Evolutionary conservation across 2,329 filamentous ascomycete genomes (phyloP).

Genomic region (Fusarium anthophilum): DNA sequence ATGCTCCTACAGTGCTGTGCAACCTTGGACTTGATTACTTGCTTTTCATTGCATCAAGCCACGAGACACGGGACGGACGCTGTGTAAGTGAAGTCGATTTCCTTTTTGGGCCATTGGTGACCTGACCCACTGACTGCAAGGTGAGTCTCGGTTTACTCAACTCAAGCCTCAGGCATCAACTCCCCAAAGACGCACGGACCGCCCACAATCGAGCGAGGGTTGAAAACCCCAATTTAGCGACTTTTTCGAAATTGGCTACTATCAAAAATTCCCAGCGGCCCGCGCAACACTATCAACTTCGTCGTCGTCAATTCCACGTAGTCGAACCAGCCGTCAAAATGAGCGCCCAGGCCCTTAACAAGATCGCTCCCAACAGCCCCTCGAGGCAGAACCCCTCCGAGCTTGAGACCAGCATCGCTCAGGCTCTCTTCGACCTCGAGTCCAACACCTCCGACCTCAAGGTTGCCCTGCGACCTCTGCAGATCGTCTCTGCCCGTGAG

Average conservation of each 20-base stretch:
- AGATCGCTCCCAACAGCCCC: conserved; percentile 97
- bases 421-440: conserved; percentile 98
- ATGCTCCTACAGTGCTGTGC: background rate
- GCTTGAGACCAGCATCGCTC: conserved; percentile 96
- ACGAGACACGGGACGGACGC: conserved; percentile 5
- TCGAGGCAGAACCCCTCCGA: conserved; percentile 96
- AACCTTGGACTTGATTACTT: background rate
- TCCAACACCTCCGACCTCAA: conserved; percentile 99
- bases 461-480: conserved; percentile 93
- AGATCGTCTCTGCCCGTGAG: conserved; percentile 99
- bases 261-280: conserved; percentile 44
- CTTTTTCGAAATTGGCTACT: conserved; percentile 31
- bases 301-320: conserved; percentile 46
- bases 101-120: background rate
- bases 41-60: background rate
- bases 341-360: conserved; percentile 83
- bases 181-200: conserved; percentile 28
- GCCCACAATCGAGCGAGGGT: conserved; percentile 40
- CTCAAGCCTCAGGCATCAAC: conserved; percentile 26
- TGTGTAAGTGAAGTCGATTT: conserved; percentile 12
- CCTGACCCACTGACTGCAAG: background rate
- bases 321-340: conserved; percentile 63
- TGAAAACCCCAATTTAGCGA: conserved; percentile 56
- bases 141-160: background rate
- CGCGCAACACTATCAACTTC: conserved; percentile 39